A percentile compares a stretch with the other conserved stretches of the same genome.
Conservation (phyloP, 176 grass and related monocot species). For the Puccinellia tenuiflora region DNA sequence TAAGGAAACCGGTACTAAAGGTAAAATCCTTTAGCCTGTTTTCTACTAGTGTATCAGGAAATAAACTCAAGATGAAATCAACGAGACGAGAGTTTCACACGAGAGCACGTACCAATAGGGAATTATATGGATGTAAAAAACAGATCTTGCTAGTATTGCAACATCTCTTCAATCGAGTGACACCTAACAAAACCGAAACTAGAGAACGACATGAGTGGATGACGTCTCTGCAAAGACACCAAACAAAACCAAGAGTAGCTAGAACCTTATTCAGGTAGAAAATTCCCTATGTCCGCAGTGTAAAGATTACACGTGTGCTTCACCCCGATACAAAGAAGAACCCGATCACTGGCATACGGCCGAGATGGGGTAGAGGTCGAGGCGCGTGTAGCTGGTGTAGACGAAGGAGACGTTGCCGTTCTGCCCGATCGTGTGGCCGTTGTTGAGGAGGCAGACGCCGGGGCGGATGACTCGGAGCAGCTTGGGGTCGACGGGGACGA, state of each 20-base stretch:
- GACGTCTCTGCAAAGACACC: neutral
- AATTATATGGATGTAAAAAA: too few relatives aligned
- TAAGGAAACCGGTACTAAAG: too few relatives aligned
- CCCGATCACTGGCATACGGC: neutral
- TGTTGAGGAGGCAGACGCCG: constrained; percentile 20
- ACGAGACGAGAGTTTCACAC: too few relatives aligned
- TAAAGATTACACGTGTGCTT: neutral
- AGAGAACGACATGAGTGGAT: neutral
- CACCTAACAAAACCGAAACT: neutral
- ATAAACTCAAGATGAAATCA: too few relatives aligned
- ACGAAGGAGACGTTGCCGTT: neutral
- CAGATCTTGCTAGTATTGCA: neutral
- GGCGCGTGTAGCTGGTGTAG: neutral
- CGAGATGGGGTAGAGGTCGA: neutral
- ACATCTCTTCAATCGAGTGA: too few relatives aligned
- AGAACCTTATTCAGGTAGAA: too few relatives aligned
- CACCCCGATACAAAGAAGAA: neutral
- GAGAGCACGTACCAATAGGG: too few relatives aligned
- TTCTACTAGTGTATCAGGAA: too few relatives aligned
- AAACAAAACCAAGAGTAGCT: neutral
- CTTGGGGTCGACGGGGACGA: neutral
- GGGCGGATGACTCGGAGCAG: neutral
- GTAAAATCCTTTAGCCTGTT: too few relatives aligned
- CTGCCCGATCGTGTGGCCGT: neutral
- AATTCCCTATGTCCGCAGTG: neutral